phyloP scores from a whole-genome alignment of 2,329 filamentous ascomycete species.

The Phoma sp. region DNA sequence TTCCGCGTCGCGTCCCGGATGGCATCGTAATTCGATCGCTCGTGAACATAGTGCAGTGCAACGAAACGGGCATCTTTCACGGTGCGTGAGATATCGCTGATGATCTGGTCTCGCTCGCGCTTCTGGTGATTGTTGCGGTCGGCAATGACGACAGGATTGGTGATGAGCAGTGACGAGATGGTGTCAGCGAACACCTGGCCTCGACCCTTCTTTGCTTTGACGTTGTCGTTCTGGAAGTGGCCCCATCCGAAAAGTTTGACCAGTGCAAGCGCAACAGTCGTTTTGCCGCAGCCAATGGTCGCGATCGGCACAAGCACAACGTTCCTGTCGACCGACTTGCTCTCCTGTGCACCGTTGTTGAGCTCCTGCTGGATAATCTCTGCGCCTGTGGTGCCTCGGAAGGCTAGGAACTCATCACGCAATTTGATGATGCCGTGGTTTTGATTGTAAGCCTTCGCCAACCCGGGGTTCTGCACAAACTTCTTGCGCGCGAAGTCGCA shows the following conservation, averaged over 20 bases:
- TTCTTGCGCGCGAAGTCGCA: slow-evolving; percentile 78
- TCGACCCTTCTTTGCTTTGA: slow-evolving; percentile 75
- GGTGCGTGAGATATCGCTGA: slow-evolving; percentile 73
- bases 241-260: slow-evolving; percentile 87
- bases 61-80: slow-evolving; percentile 74
- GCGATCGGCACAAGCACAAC: slow-evolving; percentile 89
- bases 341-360: slow-evolving; percentile 58
- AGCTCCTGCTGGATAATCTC: slow-evolving; percentile 83
- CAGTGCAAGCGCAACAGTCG: slow-evolving; percentile 83
- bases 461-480: slow-evolving; percentile 69
- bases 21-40: slow-evolving; percentile 68
- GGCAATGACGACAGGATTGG: slow-evolving; percentile 77
- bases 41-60: slow-evolving; percentile 87
- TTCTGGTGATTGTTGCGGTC: slow-evolving; percentile 94
- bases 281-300: slow-evolving; percentile 96
- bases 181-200: slow-evolving; percentile 78
- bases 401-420: slow-evolving; percentile 83
- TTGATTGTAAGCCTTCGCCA: slow-evolving; percentile 75
- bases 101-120: slow-evolving; percentile 86
- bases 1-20: slow-evolving; percentile 78
- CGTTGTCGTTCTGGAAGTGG: slow-evolving; percentile 96
- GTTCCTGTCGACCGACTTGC: slow-evolving; percentile 66
- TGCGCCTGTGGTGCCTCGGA: slow-evolving; percentile 82
- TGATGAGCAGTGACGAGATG: slow-evolving; percentile 68
- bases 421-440: slow-evolving; percentile 97